These are phyloP conservation scores for Penicillium freii DNA, from an alignment of 2,329 filamentous ascomycete species.

Conservation along the genomic window DNA sequence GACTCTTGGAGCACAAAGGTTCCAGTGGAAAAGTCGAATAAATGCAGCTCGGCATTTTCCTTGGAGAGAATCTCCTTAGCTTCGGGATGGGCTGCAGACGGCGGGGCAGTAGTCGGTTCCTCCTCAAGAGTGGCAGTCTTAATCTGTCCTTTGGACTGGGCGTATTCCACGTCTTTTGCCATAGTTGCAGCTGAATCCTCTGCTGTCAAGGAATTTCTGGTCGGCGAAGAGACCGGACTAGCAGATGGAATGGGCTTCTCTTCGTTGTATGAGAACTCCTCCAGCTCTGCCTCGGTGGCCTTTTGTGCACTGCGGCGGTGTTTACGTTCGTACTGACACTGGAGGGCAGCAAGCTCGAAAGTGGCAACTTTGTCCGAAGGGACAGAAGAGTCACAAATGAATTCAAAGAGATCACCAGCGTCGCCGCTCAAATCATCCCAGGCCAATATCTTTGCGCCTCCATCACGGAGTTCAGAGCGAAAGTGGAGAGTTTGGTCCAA, in stretches of 20 bases:
- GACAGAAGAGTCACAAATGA: slow-evolving; percentile 80
- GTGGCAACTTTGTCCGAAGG: slow-evolving; percentile 68
- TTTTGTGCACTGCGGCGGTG: slow-evolving; percentile 76
- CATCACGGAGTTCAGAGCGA: slow-evolving; percentile 75
- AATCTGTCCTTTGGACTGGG: slow-evolving; percentile 42
- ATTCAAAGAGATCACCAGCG: slow-evolving; percentile 93
- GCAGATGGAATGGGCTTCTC: slow-evolving; percentile 61
- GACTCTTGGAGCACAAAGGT: slow-evolving; percentile 80
- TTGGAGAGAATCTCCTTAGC: slow-evolving; percentile 70
- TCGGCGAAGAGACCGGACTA: slow-evolving; percentile 55
- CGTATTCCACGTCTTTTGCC: slow-evolving; percentile 46
- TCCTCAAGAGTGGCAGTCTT: slow-evolving; percentile 41
- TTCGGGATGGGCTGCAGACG: slow-evolving; percentile 62
- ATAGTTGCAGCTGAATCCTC: slow-evolving; percentile 45
- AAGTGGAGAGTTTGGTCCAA: slow-evolving; percentile 91
- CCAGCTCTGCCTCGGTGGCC: slow-evolving; percentile 76
- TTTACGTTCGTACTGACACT: slow-evolving; percentile 98
- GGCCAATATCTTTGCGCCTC: slow-evolving; percentile 80
- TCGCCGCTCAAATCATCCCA: slow-evolving; percentile 96
- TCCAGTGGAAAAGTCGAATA: slow-evolving; percentile 86
- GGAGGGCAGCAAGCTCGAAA: slow-evolving; percentile 77
- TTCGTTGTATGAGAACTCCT: slow-evolving; percentile 74
- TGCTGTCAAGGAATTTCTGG: slow-evolving; percentile 35
- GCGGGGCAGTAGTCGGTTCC: slow-evolving; percentile 58
- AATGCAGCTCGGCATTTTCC: slow-evolving; percentile 79